Base-by-base conservation (phyloP, 1,139 yeast species). In the Pneumocystis carinii region DNA sequence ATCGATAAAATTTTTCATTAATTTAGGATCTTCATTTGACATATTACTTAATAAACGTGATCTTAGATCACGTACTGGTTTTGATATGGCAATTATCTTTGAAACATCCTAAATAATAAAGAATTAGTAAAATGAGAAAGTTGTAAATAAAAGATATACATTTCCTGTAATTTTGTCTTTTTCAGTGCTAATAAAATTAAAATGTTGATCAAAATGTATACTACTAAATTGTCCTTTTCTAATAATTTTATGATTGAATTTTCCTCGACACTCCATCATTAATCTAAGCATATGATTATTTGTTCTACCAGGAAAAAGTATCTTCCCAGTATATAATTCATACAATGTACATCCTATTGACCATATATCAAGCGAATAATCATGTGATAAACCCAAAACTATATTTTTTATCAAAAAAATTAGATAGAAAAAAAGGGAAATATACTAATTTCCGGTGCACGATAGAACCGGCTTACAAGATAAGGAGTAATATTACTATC, bases 341-440 rank as follows among this genome's bases (percentile, higher is more conserved):
- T 90, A 95, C 65, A 90, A 77, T 56, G 90, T 86, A 75, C 96
- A 90, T 0, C 96, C 96, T n/a, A 87, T 81, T 0, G 95, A 86
- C 96, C 96, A 89, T 55, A 87, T 79, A 73, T 89, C 96, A 1
- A 89, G 82, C 0, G 90, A 90, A 17, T 80, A 83, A 1, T 90
- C 86, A 73, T 95, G 88, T n/a, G 94, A 90, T 67, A 88, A 88
- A 0, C 96, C 96, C 55, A 90, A 75, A 0, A 90, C 62, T 59
- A 58, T 29, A 17, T 62, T 29, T 57, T 29, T 17, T 15, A 5
- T 17, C 27, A 24, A 48, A 35, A 63, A 17, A 17, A 27, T 29
- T 5, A 12, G 17, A 2, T 10, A 17, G 17, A 6, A 38, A 15
- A 63, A 19, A 19, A 14, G 17, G 24, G 17, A 42, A 60, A 32